phyloP scores from a whole-genome alignment of 1,284 basidiomycete genomes.

The Cryptococcus wingfieldii region DNA sequence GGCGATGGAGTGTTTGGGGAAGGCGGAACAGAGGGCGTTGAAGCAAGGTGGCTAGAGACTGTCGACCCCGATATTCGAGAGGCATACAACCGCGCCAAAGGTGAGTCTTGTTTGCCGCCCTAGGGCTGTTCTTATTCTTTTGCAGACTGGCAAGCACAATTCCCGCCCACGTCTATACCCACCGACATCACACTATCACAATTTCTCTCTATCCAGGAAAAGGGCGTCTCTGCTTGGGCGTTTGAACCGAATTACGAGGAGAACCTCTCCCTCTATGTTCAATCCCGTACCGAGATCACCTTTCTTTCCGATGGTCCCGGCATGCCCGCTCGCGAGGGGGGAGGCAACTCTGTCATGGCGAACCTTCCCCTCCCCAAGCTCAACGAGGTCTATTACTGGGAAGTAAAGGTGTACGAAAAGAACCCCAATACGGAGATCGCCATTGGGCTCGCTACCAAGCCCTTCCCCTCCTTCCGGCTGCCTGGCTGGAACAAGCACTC shows the following conservation, averaged over 20 bases:
- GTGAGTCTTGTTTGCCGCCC: constrained; percentile 53
- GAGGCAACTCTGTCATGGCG: constrained; percentile 84
- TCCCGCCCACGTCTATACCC: constrained; percentile 84
- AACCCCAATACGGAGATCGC: constrained; percentile 75
- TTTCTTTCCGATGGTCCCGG: constrained; percentile 92
- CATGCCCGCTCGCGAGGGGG: constrained; percentile 52
- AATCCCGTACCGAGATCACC: constrained; percentile 88
- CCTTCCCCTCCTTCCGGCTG: constrained; percentile 85
- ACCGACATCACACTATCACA: constrained; percentile 96
- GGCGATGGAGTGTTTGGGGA: constrained; percentile 85
- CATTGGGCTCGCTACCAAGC: constrained; percentile 88
- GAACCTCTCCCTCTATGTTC: constrained; percentile 81
- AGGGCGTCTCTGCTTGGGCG: constrained; percentile 94
- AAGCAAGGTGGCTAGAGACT: constrained; percentile 87
- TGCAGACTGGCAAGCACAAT: constrained; percentile 81
- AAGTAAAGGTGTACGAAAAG: constrained; percentile 95
- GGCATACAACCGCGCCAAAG: constrained; percentile 81
- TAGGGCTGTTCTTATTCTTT: constrained; percentile 4
- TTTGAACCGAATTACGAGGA: constrained; percentile 97
- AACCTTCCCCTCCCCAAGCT: constrained; percentile 90
- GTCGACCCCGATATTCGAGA: constrained; percentile 64
- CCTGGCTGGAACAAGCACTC: constrained; percentile 85
- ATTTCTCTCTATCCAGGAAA: constrained; percentile 95
- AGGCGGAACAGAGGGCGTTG: constrained; percentile 85
- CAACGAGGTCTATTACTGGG: constrained; percentile 98